Evolutionary conservation across 257 asterid genomes (phyloP).

Genomic region (Solanum infundibuliforme): DNA sequence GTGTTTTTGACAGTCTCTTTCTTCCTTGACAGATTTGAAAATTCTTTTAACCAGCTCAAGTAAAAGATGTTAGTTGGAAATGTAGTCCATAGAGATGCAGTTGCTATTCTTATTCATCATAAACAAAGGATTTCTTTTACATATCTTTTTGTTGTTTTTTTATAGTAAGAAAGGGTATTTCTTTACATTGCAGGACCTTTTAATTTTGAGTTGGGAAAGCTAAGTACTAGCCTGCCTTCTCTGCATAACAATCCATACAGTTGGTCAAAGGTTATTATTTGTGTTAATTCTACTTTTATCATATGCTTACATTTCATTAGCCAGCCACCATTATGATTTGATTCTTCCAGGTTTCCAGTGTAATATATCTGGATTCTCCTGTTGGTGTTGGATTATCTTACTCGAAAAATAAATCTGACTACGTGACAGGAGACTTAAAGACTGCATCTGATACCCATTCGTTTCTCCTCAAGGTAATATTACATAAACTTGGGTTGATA

Average conservation of each 20-base stretch:
- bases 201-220: constrained; percentile 61
- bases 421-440: constrained; percentile 65
- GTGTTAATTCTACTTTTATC: neutral
- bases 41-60: neutral
- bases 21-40: neutral
- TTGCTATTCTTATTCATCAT: neutral
- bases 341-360: constrained; percentile 50
- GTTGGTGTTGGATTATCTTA: constrained; percentile 89
- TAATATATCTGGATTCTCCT: constrained; percentile 85
- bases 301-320: neutral
- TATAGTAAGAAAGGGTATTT: neutral
- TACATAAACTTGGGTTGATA: neutral
- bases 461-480: constrained; percentile 74
- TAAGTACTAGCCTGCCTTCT: constrained; percentile 49
- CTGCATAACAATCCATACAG: constrained; percentile 80
- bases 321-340: neutral
- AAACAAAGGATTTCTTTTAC: neutral
- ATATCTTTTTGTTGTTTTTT: neutral
- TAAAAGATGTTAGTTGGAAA: neutral
- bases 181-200: constrained; percentile 63
- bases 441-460: constrained; percentile 74
- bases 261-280: constrained; percentile 81
- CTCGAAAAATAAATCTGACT: constrained; percentile 58
- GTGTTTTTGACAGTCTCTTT: neutral
- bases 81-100: neutral